Conservation (phyloP, 177 flowering plant genomes). For the Vitis hybrid region DNA sequence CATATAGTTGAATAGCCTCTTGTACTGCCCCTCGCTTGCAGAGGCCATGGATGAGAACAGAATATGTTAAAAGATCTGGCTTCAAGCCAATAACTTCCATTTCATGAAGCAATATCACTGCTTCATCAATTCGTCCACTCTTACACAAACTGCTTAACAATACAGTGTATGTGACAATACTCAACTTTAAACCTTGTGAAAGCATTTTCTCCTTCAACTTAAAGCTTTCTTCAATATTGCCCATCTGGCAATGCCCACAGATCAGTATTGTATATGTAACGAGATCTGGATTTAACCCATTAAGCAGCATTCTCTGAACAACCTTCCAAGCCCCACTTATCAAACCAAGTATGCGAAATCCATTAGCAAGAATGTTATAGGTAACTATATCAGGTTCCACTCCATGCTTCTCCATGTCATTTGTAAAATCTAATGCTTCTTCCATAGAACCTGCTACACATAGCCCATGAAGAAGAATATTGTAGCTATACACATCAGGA, state of each 20-base stretch:
- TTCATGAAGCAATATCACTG: conserved; percentile 48
- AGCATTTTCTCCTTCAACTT: conserved; percentile 49
- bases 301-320: conserved; percentile 35
- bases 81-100: conserved; percentile 44
- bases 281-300: conserved; percentile 44
- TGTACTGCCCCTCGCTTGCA: conserved; percentile 59
- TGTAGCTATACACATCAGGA: conserved; percentile 70
- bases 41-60: conserved; percentile 64
- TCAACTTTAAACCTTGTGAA: conserved; percentile 43
- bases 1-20: conserved; percentile 41
- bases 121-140: conserved; percentile 46
- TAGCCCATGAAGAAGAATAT: conserved; percentile 74
- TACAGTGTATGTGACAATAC: conserved; percentile 39
- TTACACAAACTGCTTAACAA: conserved; percentile 62
- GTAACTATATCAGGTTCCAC: conserved; percentile 65
- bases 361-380: conserved; percentile 59
- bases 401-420: conserved; percentile 63
- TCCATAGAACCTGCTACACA: conserved; percentile 60
- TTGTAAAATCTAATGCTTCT: conserved; percentile 53
- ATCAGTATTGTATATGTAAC: conserved; percentile 52
- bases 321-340: conserved; percentile 42
- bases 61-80: conserved; percentile 57
- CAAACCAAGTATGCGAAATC: conserved; percentile 50
- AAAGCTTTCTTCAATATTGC: conserved; percentile 50
- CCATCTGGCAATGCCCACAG: conserved; percentile 54